Conservation (phyloP, 441 rosid genomes). For the Eruca vesicaria region DNA sequence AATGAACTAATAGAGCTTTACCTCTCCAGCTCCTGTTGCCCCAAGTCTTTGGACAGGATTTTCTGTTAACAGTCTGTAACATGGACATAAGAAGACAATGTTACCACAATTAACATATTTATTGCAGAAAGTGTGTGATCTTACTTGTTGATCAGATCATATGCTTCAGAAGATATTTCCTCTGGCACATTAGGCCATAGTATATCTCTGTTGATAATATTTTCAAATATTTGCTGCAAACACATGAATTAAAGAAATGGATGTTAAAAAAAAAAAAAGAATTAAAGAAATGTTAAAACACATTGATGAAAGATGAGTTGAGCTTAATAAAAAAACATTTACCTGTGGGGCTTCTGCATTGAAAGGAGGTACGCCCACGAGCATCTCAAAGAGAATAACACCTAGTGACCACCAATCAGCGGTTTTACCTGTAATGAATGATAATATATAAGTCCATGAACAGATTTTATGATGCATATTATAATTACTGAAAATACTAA, state of each 20-base stretch:
- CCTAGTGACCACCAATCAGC: constrained; percentile 99
- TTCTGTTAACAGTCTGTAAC: constrained; percentile 76
- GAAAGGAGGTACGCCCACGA: constrained; percentile 94
- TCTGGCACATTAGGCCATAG: constrained; percentile 94
- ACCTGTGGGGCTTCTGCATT: constrained; percentile 95
- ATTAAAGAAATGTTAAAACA: too few species aligned
- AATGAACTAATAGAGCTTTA: constrained; percentile 32
- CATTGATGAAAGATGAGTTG: too few species aligned
- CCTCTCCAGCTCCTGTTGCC: constrained; percentile 95
- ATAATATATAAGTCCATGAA: constrained; percentile 4
- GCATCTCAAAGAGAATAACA: constrained; percentile 85
- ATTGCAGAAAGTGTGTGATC: constrained; percentile 13
- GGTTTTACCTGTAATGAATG: constrained; percentile 62
- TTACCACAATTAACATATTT: constrained; percentile 7
- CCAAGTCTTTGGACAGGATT: constrained; percentile 93
- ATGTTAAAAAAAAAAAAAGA: too few species aligned
- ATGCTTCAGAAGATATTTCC: constrained; percentile 75
- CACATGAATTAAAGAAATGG: not conserved
- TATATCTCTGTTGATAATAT: constrained; percentile 91
- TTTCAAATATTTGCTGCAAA: constrained; percentile 90
- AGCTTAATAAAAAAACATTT: not conserved
- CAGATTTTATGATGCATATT: not conserved
- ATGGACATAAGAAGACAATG: not conserved
- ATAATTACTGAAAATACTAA: constrained; percentile 34
- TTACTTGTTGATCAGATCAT: constrained; percentile 88